phyloP scores from a whole-genome alignment of 768 basidiomycete species.

The Suillus americanus region DNA sequence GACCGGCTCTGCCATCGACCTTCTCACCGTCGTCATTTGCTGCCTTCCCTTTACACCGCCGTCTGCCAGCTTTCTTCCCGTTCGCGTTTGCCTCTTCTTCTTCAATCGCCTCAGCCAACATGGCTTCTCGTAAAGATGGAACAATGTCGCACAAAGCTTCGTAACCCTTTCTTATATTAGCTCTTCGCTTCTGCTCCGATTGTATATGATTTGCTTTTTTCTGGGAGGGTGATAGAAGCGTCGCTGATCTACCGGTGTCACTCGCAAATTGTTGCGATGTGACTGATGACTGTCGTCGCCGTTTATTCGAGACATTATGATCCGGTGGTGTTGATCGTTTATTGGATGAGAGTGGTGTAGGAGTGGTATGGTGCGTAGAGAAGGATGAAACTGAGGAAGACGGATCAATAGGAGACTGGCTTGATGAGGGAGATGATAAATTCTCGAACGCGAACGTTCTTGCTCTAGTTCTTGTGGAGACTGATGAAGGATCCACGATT shows the following conservation, averaged over 20 bases:
- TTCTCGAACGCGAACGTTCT: slow-evolving; percentile 15
- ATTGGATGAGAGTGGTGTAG: slow-evolving; percentile 12
- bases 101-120: slow-evolving; percentile 51
- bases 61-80: slow-evolving; percentile 34
- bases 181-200: slow-evolving; percentile 90
- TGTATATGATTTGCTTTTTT: slow-evolving; percentile 95
- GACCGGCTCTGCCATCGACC: slow-evolving; percentile 82
- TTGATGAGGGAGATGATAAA: slow-evolving; percentile 25
- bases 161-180: slow-evolving; percentile 87
- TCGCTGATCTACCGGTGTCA: slow-evolving; percentile 14
- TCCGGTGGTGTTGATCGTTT: slow-evolving; percentile 29
- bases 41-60: slow-evolving; percentile 36
- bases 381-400: slow-evolving; percentile 18
- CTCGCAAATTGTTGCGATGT: slow-evolving; percentile 11
- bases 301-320: slow-evolving; percentile 31
- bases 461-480: slow-evolving; percentile 11
- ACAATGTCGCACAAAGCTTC: slow-evolving; percentile 85
- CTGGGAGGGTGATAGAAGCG: slow-evolving; percentile 75
- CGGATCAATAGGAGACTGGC: slow-evolving; percentile 24
- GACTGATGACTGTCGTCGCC: slow-evolving; percentile 25
- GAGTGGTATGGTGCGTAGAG: slow-evolving; percentile 9
- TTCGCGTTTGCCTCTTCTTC: slow-evolving; percentile 49
- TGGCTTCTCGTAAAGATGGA: slow-evolving; percentile 79
- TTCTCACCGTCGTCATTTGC: slow-evolving; percentile 58
- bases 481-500: slow-evolving; percentile 9